These are phyloP conservation scores for Colletotrichum gloeosporioides DNA, from an alignment of 2,329 filamentous ascomycete genomes.

Conservation along the genomic window DNA sequence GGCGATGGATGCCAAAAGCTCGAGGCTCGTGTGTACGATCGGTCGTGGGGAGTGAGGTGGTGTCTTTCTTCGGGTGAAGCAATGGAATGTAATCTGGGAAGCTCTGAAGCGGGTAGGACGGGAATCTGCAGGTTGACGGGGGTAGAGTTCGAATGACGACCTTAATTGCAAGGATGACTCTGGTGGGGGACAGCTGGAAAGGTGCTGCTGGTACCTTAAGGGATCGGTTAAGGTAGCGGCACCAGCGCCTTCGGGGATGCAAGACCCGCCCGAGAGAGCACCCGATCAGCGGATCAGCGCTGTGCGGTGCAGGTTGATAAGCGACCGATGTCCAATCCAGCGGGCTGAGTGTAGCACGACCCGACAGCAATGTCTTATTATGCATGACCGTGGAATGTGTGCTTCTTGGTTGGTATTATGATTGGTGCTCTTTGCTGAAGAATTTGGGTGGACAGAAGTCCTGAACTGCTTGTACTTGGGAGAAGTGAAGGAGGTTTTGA, in stretches of 20 bases:
- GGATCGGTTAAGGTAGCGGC: background rate
- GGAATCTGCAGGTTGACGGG: constrained; percentile 18
- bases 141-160: constrained; percentile 19
- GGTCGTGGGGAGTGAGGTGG: background rate
- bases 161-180: constrained; percentile 17
- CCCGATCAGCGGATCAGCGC: constrained; percentile 5
- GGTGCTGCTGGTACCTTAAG: background rate
- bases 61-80: background rate
- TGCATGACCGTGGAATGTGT: background rate
- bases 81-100: background rate
- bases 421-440: background rate
- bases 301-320: background rate
- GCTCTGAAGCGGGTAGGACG: constrained; percentile 14
- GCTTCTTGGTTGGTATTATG: background rate
- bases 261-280: background rate
- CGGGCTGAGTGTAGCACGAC: background rate
- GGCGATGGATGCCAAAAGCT: background rate
- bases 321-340: background rate
- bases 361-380: background rate
- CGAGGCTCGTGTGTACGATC: background rate
- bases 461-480: background rate
- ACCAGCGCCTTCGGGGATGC: constrained; percentile 3
- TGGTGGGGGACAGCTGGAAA: constrained; percentile 1
- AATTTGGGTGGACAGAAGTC: background rate
- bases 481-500: background rate